phyloP scores from a whole-genome alignment of 1,284 basidiomycete genomes.

The Marasmius tenuissimus region DNA sequence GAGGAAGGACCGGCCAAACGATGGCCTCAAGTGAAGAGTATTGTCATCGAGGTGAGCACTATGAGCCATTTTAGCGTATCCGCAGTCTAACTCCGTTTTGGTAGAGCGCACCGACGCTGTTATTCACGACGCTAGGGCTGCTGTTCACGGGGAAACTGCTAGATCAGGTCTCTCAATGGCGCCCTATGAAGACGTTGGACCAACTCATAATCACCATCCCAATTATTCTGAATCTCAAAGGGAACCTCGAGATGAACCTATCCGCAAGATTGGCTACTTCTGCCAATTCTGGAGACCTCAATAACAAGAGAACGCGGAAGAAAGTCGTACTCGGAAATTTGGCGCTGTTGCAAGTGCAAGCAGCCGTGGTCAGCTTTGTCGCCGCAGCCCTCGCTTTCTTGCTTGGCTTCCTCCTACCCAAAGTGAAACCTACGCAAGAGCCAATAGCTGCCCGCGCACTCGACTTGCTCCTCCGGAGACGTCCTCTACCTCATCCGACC shows the following conservation, averaged over 20 bases:
- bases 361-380: conserved; percentile 85
- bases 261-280: conserved; percentile 77
- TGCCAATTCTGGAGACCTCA: conserved; percentile 87
- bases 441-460: not conserved
- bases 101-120: conserved; percentile 71
- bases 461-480: not conserved
- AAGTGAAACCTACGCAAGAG: conserved; percentile 13
- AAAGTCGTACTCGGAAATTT: conserved; percentile 82
- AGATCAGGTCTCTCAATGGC: conserved; percentile 86
- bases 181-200: conserved; percentile 86
- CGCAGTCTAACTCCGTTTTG: not conserved
- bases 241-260: conserved; percentile 95
- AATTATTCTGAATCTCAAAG: conserved; percentile 93
- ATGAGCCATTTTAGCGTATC: conserved; percentile 1
- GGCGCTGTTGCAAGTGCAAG: conserved; percentile 90
- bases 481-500: not conserved
- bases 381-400: conserved; percentile 82
- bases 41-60: conserved; percentile 62
- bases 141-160: conserved; percentile 89
- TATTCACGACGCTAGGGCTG: conserved; percentile 71
- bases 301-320: conserved; percentile 65
- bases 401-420: conserved; percentile 66
- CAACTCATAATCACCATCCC: conserved; percentile 97
- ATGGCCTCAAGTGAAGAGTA: conserved; percentile 57
- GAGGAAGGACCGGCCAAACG: not conserved